phyloP scores from a whole-genome alignment of 345 rosid genomes.

The Syzygium aqueum region DNA sequence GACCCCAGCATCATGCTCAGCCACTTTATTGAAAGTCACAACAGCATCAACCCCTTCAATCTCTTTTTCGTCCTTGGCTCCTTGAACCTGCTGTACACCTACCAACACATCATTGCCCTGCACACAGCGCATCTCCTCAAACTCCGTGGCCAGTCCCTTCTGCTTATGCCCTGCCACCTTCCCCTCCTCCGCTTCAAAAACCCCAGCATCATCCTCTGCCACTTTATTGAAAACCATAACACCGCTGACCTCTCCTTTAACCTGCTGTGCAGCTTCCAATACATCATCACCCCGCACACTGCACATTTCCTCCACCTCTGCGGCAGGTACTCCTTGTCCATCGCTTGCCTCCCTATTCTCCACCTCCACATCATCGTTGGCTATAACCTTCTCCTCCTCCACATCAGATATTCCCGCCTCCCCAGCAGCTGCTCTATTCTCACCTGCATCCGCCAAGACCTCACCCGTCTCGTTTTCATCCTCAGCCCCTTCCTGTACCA shows the following conservation, averaged over 20 bases:
- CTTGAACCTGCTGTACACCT: neutral
- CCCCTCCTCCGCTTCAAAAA: neutral
- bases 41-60: neutral
- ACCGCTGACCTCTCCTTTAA: neutral
- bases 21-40: neutral
- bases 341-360: neutral
- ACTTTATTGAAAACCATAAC: neutral
- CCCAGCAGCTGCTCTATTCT: conserved; percentile 1
- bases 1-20: neutral
- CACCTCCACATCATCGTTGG: neutral
- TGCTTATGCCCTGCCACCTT: neutral
- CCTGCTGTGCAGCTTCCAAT: neutral
- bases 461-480: neutral
- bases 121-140: neutral
- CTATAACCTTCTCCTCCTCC: conserved; percentile 5
- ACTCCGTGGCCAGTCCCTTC: neutral
- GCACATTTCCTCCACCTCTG: neutral
- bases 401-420: conserved; percentile 8
- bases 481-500: neutral
- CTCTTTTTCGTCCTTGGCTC: neutral
- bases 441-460: conserved; percentile 7
- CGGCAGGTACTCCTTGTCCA: neutral
- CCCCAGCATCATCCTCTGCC: neutral
- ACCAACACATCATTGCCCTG: neutral
- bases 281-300: neutral